Evolutionary conservation across 2,329 filamentous ascomycete species (phyloP).

Genomic region (Aspergillus uvarum): DNA sequence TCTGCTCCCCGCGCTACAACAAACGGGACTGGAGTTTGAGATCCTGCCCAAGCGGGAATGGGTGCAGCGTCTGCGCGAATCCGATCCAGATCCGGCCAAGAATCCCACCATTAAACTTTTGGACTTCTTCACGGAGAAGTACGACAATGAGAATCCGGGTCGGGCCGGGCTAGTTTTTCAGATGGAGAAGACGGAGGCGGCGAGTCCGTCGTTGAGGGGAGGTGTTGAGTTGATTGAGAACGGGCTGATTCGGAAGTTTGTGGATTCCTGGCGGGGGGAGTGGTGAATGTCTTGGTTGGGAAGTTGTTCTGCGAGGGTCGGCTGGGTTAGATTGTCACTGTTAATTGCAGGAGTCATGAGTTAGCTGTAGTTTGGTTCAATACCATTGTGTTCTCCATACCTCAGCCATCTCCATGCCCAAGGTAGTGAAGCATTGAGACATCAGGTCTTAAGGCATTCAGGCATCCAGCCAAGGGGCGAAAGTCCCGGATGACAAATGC

Average conservation of each 20-base stretch:
- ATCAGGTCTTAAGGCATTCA: background rate
- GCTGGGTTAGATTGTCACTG: too few species aligned
- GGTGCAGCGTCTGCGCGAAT: constrained; percentile 38
- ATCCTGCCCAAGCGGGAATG: constrained; percentile 33
- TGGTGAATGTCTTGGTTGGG: background rate
- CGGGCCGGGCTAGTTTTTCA: background rate
- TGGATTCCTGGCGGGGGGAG: constrained; percentile 6
- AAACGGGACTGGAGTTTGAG: constrained; percentile 33
- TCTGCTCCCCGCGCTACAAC: constrained; percentile 34
- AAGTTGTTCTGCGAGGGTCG: too few species aligned
- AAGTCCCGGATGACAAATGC: background rate
- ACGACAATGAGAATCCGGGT: constrained; percentile 28
- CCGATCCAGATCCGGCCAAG: constrained; percentile 49
- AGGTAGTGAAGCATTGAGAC: background rate
- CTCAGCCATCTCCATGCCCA: too few species aligned
- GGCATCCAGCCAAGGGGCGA: background rate
- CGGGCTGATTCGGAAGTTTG: constrained; percentile 11
- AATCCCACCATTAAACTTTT: constrained; percentile 56
- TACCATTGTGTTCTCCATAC: too few species aligned
- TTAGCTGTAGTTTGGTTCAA: too few species aligned
- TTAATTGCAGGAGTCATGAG: too few species aligned
- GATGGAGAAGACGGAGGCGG: constrained; percentile 4
- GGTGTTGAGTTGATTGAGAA: constrained; percentile 11
- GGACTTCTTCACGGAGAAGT: constrained; percentile 55
- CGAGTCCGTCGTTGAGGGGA: constrained; percentile 3